These are phyloP conservation scores for Salinomyces thailandicus DNA, from an alignment of 2,329 filamentous ascomycete species.

Conservation along the genomic window DNA sequence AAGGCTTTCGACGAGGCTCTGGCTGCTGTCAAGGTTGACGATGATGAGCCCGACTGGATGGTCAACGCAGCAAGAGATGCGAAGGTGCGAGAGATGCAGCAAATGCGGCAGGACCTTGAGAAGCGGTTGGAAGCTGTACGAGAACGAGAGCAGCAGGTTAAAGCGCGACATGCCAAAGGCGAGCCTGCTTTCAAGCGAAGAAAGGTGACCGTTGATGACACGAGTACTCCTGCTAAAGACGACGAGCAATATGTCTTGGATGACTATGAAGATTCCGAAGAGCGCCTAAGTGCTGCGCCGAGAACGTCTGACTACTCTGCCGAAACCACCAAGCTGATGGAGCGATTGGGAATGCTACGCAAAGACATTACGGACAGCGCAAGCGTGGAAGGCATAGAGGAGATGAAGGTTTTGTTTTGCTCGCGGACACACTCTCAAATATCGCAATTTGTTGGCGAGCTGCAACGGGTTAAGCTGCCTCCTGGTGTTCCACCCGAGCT, in stretches of 20 bases:
- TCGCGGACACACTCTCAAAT: constrained; percentile 89
- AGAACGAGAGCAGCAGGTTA: constrained; percentile 50
- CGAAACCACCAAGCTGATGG: constrained; percentile 64
- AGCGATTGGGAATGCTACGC: constrained; percentile 42
- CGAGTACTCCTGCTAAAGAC: constrained; percentile 29
- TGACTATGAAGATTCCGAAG: constrained; percentile 58
- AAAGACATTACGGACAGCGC: constrained; percentile 26
- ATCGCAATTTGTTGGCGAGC: constrained; percentile 74
- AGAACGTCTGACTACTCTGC: constrained; percentile 42
- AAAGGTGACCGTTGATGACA: constrained; percentile 20
- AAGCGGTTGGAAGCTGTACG: constrained; percentile 55
- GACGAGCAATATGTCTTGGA: constrained; percentile 67
- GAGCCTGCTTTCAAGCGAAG: constrained; percentile 40
- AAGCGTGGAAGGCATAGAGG: constrained; percentile 46
- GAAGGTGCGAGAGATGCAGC: constrained; percentile 55
- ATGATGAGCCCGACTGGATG: constrained; percentile 77
- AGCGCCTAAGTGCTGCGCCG: constrained; percentile 22
- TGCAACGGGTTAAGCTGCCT: constrained; percentile 68
- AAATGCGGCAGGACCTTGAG: constrained; percentile 63
- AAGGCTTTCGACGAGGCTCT: constrained; percentile 44
- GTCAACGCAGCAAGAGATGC: constrained; percentile 62
- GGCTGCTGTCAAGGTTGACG: constrained; percentile 37
- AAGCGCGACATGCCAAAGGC: constrained; percentile 38
- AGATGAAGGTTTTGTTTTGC: constrained; percentile 81
- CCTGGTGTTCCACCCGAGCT: constrained; percentile 45